Percentiles rank a stretch among this genome's conserved stretches.
Evolutionary conservation across 768 basidiomycete genomes (phyloP).

Genomic region (Boletus pseudopeckii): DNA sequence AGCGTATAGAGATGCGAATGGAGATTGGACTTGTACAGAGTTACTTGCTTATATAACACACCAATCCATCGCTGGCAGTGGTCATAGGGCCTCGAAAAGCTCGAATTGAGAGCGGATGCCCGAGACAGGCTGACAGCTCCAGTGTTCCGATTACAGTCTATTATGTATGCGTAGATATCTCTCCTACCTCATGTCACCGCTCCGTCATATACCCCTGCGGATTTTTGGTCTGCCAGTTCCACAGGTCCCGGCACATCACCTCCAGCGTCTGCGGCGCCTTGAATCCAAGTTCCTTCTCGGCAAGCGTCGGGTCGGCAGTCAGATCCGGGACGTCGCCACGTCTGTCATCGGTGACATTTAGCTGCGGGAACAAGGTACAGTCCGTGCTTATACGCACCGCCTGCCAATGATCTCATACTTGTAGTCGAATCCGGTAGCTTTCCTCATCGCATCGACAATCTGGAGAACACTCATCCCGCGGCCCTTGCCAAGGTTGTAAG

Average conservation of each 20-base stretch:
- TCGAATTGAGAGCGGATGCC: background rate
- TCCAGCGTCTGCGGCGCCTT: constrained; percentile 76
- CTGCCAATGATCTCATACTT: constrained; percentile 87
- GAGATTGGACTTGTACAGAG: background rate
- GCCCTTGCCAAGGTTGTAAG: constrained; percentile 96
- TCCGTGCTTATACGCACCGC: constrained; percentile 52
- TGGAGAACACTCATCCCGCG: constrained; percentile 89
- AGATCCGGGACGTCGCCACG: constrained; percentile 95
- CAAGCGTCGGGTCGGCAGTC: constrained; percentile 88
- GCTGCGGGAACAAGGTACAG: background rate
- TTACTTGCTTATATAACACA: constrained; percentile 13
- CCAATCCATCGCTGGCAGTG: too few species aligned
- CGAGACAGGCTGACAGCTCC: background rate
- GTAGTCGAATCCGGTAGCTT: constrained; percentile 85
- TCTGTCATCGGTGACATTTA: constrained; percentile 38
- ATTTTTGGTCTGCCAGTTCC: constrained; percentile 99
- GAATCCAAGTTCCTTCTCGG: constrained; percentile 92
- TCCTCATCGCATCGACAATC: constrained; percentile 92
- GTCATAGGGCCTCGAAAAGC: too few species aligned
- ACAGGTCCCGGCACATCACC: constrained; percentile 93
- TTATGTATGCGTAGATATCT: constrained; percentile 21
- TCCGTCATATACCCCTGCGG: constrained; percentile 62
- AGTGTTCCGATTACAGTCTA: constrained; percentile 8
- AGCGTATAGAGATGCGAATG: constrained; percentile 2
- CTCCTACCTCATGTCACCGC: constrained; percentile 14